Evolutionary conservation across 2,329 filamentous ascomycete genomes (phyloP), one percentile per base, ranked within the genome.

Genomic region (Alternaria sp.): DNA sequence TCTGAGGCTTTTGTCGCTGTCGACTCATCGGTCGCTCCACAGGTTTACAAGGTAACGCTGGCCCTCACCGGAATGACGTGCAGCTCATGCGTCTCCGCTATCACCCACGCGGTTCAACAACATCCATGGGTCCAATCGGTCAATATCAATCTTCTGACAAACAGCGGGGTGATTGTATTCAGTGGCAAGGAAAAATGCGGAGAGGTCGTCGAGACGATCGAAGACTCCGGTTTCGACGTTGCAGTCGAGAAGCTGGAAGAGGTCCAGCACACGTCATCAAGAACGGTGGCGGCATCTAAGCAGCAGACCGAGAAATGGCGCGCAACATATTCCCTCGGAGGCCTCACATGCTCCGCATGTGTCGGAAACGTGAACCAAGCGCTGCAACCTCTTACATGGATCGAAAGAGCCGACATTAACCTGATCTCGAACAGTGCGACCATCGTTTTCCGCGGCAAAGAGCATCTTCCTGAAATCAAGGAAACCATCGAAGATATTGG

Each of bases 1-100:
- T 57, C 61, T 9, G 64, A 70, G 8, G 51, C 51, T 11, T 71
- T 76, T 28, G 52, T 74, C n/a, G 48, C 59, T 7, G 41, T 73
- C 7, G 64, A 73, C 20, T 18, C 59, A 1, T 16, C 56, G n/a
- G 46, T 26, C 9, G 11, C 46, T 7, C 18, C 59, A 9, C 34
- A 24, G 8, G 26, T 55, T 11, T 74, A 66, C 62, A 75, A 69
- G 59, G 82, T 80, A 5, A 81, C 81, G 4, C 74, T 85, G 53
- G 80, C 82, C n/a, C 81, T 88, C 34, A 79, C 79, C 26, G 86
- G 86, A n/a, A 88, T 88, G 86, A 88, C 85, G 2, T 88, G 86
- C 69, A 84, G 84, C 58, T 83, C 85, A 7, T 88, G 86, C 68
- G 82, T 85, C 5, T 81, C 80, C 38, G 78, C 80, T 28, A 81